phyloP scores from a whole-genome alignment of 805 yeast genomes.

The Barnettozyma botsteinii region DNA sequence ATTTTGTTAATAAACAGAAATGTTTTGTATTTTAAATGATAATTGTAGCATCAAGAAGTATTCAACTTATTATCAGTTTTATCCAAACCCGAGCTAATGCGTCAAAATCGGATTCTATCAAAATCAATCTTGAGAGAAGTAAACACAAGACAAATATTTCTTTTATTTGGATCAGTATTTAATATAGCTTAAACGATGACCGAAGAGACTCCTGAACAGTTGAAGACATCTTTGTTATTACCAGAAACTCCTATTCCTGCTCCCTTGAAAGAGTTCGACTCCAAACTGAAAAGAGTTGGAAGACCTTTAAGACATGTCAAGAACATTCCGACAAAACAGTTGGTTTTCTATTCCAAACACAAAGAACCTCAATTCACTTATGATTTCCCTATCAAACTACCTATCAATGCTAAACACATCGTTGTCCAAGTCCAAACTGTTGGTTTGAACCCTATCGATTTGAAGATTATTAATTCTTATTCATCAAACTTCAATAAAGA shows the following conservation, averaged over 20 bases:
- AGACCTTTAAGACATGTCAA: slow-evolving; percentile 47
- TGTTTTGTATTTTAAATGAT: too few species aligned
- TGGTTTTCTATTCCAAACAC: slow-evolving; percentile 34
- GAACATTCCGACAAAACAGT: slow-evolving; percentile 44
- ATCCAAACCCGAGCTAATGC: neutral
- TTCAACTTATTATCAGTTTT: too few species aligned
- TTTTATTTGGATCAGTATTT: too few species aligned
- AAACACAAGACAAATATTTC: too few species aligned
- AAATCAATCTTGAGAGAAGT: too few species aligned
- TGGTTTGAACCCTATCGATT: slow-evolving; percentile 61
- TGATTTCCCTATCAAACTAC: slow-evolving; percentile 39
- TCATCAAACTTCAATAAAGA: slow-evolving; percentile 44
- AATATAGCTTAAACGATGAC: too few species aligned
- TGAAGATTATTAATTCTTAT: slow-evolving; percentile 53
- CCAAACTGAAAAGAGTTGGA: slow-evolving; percentile 32
- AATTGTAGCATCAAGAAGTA: too few species aligned
- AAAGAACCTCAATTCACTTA: slow-evolving; percentile 42
- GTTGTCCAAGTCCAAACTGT: slow-evolving; percentile 55
- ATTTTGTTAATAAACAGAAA: neutral
- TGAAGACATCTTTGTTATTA: slow-evolving; percentile 3
- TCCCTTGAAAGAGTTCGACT: slow-evolving; percentile 8
- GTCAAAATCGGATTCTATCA: slow-evolving; percentile 2
- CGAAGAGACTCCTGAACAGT: slow-evolving; percentile 6
- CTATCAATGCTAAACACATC: slow-evolving; percentile 44
- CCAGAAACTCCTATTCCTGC: slow-evolving; percentile 13